Evolutionary conservation across 805 yeast species (phyloP), one percentile per base, ranked within the genome.

Genomic region (Wickerhamiella slavikovae): DNA sequence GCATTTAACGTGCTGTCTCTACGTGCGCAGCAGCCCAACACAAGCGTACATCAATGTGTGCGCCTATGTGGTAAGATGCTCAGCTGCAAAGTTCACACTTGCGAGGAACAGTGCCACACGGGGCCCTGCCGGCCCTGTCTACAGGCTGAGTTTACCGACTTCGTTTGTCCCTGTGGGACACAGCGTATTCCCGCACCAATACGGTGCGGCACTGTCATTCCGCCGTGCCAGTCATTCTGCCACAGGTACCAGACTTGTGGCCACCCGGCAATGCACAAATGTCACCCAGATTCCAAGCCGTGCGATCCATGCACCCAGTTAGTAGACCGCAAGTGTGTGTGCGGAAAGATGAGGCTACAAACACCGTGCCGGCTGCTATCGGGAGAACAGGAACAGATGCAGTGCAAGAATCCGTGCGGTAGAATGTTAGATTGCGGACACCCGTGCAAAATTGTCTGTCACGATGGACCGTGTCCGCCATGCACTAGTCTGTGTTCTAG

Each of bases 391-490:
- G n/a, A n/a, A n/a, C n/a, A n/a, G 0, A 65, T 76, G 3, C 27
- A 28, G 4, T 80, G 93, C 51, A 68, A 70, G 24, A 54, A 57
- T 12, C 52, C 53, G 4, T 80, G 93, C 54, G 66, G 64, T 1
- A 52, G 57, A 29, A 35, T 39, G 7, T 46, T 69, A 18, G 36
- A 48, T 0, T 53, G 60, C 33, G 70, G 74, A 9, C 79, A 71
- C 41, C n/a, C 18, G 24, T 71, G 79, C 44, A 43, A 52, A 17
- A 60, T 58, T 35, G 45, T 55, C 30, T 65, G 93, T 43, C 78
- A 68, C 39, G 53, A 54, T 2, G 73, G 70, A 1, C 63, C 64
- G 14, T 82, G 85, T 48, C 44, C 50, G 6, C 57, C 55, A 5
- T 79, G 93, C 52, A 57, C 55, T 15, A 62, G 64, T 15, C 45